Evolutionary conservation across 768 basidiomycete species (phyloP), one percentile per base, ranked within the genome.

Genomic region (Hygrophorus pudorinus): DNA sequence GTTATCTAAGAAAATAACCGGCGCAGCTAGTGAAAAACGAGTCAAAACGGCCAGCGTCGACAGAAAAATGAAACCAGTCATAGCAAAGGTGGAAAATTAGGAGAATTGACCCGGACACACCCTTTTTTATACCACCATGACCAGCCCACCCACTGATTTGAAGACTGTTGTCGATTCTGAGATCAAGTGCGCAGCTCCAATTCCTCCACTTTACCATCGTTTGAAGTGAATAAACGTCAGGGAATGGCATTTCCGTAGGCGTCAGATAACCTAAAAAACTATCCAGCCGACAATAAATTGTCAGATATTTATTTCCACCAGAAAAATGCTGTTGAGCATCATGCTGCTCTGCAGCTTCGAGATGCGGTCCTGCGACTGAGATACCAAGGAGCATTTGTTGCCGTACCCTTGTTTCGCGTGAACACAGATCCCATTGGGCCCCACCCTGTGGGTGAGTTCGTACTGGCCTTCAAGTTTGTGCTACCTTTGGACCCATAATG

Each of bases 301-400:
- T 24, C 52, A 86, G 83, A 88, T 54, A 86, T 88, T 38, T 86
- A 88, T 61, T 88, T 85, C 58, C 76, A 77, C 49, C 83, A 85
- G 60, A 64, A 68, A 17, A 85, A 83, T 52, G 62, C 68, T 0
- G 65, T 68, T 3, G 75, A 84, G 48, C 77, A 79, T 41, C 67
- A 75, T 30, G 78, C 74, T 17, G 84, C 84, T 1, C 66, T 85
- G 2, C 70, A 77, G 34, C 67, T 88, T 31, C 71, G 83, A 0
- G 82, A 87, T 55, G 76, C 84, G 2, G 76, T 88, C 9, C 65
- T 88, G 32, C 70, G 77, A 4, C 67, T 87, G 38, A 69, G 85
- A 21, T 70, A 78, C 12, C 80, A 85, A 41, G 85, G 85, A 1
- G 84, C 84, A 1, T 88, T 87, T 52, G 75, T 87, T 7, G 85